Percentiles rank a stretch among this genome's conserved stretches.
phyloP scores from a whole-genome alignment of 495 filamentous ascomycete species.

The Friedmanniomyces endolithicus region DNA sequence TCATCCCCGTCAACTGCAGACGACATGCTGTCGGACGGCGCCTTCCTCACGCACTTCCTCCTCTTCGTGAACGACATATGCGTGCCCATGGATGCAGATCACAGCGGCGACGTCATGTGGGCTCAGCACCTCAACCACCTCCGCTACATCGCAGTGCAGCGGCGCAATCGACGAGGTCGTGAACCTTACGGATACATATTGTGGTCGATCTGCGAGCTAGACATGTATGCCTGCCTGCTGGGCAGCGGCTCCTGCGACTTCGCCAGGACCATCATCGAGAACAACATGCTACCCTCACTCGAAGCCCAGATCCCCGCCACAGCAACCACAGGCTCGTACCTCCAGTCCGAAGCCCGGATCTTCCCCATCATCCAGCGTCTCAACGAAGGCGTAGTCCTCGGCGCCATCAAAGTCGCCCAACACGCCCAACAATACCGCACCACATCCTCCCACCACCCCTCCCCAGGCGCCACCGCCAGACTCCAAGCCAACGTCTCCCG shows the following conservation, averaged over 20 bases:
- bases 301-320: constrained; percentile 22
- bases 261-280: constrained; percentile 35
- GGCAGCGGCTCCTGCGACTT: constrained; percentile 43
- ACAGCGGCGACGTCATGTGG: constrained; percentile 37
- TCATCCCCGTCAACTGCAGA: neutral
- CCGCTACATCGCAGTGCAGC: constrained; percentile 37
- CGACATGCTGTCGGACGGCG: constrained; percentile 45
- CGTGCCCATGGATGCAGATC: constrained; percentile 27
- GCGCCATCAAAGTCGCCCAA: constrained; percentile 9
- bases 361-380: constrained; percentile 30
- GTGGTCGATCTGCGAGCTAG: constrained; percentile 46
- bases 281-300: constrained; percentile 38
- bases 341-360: constrained; percentile 30
- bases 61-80: constrained; percentile 47
- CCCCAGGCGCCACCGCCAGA: constrained; percentile 1
- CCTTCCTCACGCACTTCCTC: constrained; percentile 49
- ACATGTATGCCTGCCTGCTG: constrained; percentile 44
- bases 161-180: constrained; percentile 34
- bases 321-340: constrained; percentile 28
- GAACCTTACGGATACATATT: constrained; percentile 43
- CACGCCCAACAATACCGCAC: constrained; percentile 6
- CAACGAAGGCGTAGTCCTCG: constrained; percentile 7
- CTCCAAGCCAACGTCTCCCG: constrained; percentile 8
- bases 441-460: neutral
- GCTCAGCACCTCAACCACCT: constrained; percentile 44